phyloP scores from a whole-genome alignment of 73 alveolate genomes.

The Paramecium caudatum region DNA sequence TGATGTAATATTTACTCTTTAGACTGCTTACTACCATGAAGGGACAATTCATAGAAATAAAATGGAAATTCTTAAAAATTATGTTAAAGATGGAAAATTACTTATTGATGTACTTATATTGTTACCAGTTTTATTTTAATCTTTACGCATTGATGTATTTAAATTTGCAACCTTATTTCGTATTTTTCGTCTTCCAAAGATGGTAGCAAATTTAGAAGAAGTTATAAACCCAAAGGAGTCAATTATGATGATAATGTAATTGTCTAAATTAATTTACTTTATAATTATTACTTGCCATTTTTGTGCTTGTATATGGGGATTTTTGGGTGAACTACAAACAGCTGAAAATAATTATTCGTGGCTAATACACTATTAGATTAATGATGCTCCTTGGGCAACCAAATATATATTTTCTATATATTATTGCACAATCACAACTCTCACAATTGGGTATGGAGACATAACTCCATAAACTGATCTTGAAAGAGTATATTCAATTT shows the following conservation, averaged over 20 bases:
- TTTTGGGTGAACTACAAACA: background rate
- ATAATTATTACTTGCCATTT: slow-evolving; percentile 42
- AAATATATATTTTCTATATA: slow-evolving; percentile 62
- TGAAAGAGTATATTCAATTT: slow-evolving; percentile 64
- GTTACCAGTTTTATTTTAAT: background rate
- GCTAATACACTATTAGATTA: slow-evolving; percentile 18
- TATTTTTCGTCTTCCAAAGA: background rate
- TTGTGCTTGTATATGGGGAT: slow-evolving; percentile 67
- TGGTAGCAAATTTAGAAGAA: slow-evolving; percentile 46
- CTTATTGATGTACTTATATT: slow-evolving; percentile 13
- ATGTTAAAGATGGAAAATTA: slow-evolving; percentile 14
- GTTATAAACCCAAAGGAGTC: slow-evolving; percentile 31
- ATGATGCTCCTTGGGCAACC: slow-evolving; percentile 29
- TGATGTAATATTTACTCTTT: slow-evolving; percentile 14
- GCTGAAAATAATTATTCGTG: background rate
- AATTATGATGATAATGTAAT: background rate
- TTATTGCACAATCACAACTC: slow-evolving; percentile 67
- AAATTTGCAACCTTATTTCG: slow-evolving; percentile 39
- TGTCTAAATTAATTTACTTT: slow-evolving; percentile 9
- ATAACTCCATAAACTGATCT: slow-evolving; percentile 70
- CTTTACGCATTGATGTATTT: background rate
- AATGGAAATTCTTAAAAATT: slow-evolving; percentile 28
- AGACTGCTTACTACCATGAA: slow-evolving; percentile 43
- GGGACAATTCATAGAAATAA: slow-evolving; percentile 48
- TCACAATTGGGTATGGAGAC: slow-evolving; percentile 78